These are phyloP conservation scores for Solanum chmielewskii DNA, from an alignment of 257 asterid species.

Conservation along the genomic window DNA sequence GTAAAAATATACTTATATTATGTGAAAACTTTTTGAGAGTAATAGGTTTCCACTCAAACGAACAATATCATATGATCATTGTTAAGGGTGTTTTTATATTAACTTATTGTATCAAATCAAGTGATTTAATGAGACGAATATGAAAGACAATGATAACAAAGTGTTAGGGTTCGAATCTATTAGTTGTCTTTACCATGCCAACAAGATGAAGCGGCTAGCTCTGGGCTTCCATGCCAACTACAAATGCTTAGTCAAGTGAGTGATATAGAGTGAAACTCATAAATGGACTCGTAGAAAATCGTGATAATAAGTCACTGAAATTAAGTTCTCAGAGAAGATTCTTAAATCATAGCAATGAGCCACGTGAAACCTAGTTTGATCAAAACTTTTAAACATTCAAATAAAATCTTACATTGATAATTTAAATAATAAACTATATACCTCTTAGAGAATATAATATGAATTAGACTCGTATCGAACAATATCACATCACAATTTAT, in stretches of 20 bases:
- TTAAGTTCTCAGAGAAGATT: background rate
- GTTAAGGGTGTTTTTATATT: background rate
- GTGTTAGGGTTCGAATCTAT: background rate
- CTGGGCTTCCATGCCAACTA: rapidly evolving
- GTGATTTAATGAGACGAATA: background rate
- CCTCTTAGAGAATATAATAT: rapidly evolving
- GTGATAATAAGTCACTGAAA: background rate
- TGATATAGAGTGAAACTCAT: background rate
- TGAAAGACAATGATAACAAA: background rate
- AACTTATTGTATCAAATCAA: background rate
- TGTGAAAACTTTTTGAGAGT: background rate
- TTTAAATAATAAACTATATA: background rate
- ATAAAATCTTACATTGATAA: background rate
- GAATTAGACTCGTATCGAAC: background rate
- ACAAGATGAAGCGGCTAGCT: background rate
- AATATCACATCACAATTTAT: background rate
- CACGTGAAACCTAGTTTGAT: background rate
- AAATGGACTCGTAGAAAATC: background rate
- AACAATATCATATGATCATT: background rate
- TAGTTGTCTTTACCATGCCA: background rate
- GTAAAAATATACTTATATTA: background rate
- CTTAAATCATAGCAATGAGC: background rate
- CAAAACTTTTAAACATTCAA: rapidly evolving
- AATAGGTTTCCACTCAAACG: background rate
- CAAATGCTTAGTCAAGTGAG: background rate